Evolutionary conservation across 2,329 filamentous ascomycete genomes (phyloP).

Genomic region (Alternaria sp.): DNA sequence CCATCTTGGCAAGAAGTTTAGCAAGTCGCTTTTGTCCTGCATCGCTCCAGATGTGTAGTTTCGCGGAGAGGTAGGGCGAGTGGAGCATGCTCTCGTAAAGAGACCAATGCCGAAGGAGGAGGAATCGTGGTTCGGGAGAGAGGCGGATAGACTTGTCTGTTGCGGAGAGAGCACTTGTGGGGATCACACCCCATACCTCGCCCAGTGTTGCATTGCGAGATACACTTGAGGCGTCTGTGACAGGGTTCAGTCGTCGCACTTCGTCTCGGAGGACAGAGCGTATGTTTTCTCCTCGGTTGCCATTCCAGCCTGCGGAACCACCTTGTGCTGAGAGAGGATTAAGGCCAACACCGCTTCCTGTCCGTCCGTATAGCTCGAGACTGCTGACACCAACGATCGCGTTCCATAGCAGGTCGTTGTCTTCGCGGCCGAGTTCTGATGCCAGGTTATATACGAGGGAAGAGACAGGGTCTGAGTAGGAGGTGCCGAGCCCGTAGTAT

Average conservation of each 20-base stretch:
- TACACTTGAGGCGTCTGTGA: constrained; percentile 63
- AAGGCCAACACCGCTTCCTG: constrained; percentile 78
- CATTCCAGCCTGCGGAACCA: constrained; percentile 76
- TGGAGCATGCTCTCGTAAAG: constrained; percentile 99
- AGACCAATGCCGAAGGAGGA: constrained; percentile 95
- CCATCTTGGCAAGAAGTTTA: constrained; percentile 97
- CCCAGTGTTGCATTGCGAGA: constrained; percentile 68
- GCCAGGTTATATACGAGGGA: constrained; percentile 94
- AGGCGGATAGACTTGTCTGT: constrained; percentile 92
- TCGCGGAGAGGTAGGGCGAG: constrained; percentile 90
- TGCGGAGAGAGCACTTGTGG: constrained; percentile 84
- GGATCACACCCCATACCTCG: constrained; percentile 82
- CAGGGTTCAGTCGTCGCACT: constrained; percentile 90
- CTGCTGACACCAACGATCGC: constrained; percentile 95
- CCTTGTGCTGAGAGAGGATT: constrained; percentile 63
- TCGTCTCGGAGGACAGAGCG: constrained; percentile 89
- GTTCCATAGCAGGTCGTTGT: constrained; percentile 95
- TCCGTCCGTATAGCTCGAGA: constrained; percentile 88
- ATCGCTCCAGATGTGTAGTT: constrained; percentile 94
- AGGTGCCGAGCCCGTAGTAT: constrained; percentile 88
- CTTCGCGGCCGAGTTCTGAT: constrained; percentile 92
- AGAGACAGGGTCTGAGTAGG: constrained; percentile 93
- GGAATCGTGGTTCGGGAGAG: constrained; percentile 91
- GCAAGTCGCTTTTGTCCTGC: constrained; percentile 86
- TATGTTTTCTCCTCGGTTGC: constrained; percentile 81